Percentiles rank a stretch among this genome's conserved stretches.
Evolutionary conservation across 345 rosid species (phyloP).

Genomic region (Nephelium lappaceum): DNA sequence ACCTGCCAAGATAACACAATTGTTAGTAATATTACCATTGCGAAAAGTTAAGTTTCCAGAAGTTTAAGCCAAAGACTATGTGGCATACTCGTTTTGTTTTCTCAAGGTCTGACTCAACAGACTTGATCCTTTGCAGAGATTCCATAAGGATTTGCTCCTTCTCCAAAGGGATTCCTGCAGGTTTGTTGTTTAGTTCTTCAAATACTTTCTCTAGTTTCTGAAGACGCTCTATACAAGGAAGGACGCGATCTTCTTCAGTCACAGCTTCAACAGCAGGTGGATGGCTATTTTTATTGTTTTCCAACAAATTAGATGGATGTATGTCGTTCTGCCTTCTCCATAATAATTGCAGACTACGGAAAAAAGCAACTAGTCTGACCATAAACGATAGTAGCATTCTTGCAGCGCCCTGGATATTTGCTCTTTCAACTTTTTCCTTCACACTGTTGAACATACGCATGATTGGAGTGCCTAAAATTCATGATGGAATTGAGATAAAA

Average conservation of each 20-base stretch:
- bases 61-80: conserved; percentile 8
- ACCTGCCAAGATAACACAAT: conserved; percentile 46
- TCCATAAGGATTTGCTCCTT: conserved; percentile 81
- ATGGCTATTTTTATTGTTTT: conserved; percentile 26
- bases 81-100: conserved; percentile 79
- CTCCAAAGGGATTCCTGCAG: conserved; percentile 70
- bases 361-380: conserved; percentile 51
- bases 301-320: conserved; percentile 47
- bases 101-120: conserved; percentile 83
- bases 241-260: conserved; percentile 49
- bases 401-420: conserved; percentile 34
- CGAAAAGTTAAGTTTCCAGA: background rate
- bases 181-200: conserved; percentile 67
- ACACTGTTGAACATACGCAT: conserved; percentile 43
- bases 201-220: conserved; percentile 64
- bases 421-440: conserved; percentile 48
- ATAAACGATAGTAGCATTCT: conserved; percentile 45
- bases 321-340: conserved; percentile 59
- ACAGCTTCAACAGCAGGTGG: conserved; percentile 30
- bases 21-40: background rate
- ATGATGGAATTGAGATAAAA: conserved; percentile 9
- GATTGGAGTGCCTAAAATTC: conserved; percentile 46
- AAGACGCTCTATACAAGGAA: conserved; percentile 77
- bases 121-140: conserved; percentile 84
- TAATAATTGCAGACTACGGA: conserved; percentile 39